Evolutionary conservation across 345 rosid genomes (phyloP), one percentile per base, ranked within the genome.

Genomic region (Turnera subulata): DNA sequence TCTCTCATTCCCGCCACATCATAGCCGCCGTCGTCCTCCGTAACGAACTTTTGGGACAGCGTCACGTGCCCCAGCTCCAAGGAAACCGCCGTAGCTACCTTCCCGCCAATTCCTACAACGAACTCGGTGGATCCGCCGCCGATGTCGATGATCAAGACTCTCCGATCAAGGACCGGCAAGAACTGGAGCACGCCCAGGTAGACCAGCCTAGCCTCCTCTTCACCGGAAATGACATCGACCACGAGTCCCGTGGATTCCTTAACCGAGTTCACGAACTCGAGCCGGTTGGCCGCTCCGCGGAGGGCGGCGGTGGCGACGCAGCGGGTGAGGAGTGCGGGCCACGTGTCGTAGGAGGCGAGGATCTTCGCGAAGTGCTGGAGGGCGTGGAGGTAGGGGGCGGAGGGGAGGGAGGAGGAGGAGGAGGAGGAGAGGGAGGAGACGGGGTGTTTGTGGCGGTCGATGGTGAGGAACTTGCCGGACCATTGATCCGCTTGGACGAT

Each of bases 91-190:
- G 74, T 64, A 29, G 69, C 60, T 32, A 84, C 82, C 26, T 66
- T 61, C 29, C 95, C 91, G 53, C 51, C 29, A 51, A 68, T 68
- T 33, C 91, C 91, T 15, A 80, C 70, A 0, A 77, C 84, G 56
- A 84, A 77, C 55, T 87, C 88, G 44, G 88, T 87, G 29, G 95
- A 87, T 7, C 91, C 88, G 57, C 95, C 91, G 47, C 88, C 95
- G 29, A 82, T 80, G 59, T 87, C 95, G 14, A 87, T 61, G 48
- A 70, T 68, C 60, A 87, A 61, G 2, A 70, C 82, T 10, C 69
- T 64, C 55, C 76, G 80, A 13, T 82, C 80, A 58, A 61, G 77
- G 32, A 84, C 72, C 0, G 88, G 80, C 11, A 87, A 39, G 62
- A 84, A 84, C 53, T 87, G 88, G 56, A 82, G 80, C 62, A 81